A percentile compares a stretch with the other conserved stretches of the same genome.
Conservation (phyloP, 768 basidiomycete species). For the Phylloporus arenicola region DNA sequence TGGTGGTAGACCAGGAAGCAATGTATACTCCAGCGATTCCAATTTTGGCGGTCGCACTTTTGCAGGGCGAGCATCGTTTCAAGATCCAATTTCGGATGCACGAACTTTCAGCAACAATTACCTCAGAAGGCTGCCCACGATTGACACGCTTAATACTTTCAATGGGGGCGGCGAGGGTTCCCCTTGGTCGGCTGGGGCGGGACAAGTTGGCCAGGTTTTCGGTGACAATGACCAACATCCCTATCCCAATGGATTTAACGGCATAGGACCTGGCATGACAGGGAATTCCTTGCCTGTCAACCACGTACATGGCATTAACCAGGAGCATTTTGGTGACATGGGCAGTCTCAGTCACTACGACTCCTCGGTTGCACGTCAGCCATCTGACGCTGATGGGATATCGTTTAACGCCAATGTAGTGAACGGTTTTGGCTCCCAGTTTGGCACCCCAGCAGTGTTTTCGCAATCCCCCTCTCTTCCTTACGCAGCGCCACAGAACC, state of each 20-base stretch:
- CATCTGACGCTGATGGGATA: constrained; percentile 22
- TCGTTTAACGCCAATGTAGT: constrained; percentile 12
- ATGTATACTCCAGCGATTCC: constrained; percentile 35
- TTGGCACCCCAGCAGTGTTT: constrained; percentile 13
- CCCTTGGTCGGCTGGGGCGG: constrained; percentile 33
- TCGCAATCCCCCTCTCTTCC: constrained; percentile 20
- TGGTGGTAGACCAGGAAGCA: constrained; percentile 40
- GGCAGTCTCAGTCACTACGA: constrained; percentile 22
- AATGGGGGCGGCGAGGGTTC: constrained; percentile 25
- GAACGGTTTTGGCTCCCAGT: constrained; percentile 22
- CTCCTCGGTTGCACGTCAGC: constrained; percentile 19
- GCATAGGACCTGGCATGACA: constrained; percentile 14
- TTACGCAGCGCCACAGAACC: constrained; percentile 16
- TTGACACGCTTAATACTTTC: constrained; percentile 39
- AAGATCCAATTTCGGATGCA: constrained; percentile 39
- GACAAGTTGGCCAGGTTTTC: constrained; percentile 18
- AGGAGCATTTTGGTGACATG: constrained; percentile 26
- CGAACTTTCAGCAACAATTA: constrained; percentile 32
- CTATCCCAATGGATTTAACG: constrained; percentile 25
- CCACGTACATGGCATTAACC: constrained; percentile 21
- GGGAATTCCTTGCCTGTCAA: constrained; percentile 16
- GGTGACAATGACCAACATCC: constrained; percentile 18
- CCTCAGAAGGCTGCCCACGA: constrained; percentile 28
- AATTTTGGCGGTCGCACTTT: constrained; percentile 31
- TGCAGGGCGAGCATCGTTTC: constrained; percentile 34